Evolutionary conservation across 2,329 filamentous ascomycete genomes (phyloP), one percentile per base, ranked within the genome.

Genomic region (Aspergillus ochraceus): DNA sequence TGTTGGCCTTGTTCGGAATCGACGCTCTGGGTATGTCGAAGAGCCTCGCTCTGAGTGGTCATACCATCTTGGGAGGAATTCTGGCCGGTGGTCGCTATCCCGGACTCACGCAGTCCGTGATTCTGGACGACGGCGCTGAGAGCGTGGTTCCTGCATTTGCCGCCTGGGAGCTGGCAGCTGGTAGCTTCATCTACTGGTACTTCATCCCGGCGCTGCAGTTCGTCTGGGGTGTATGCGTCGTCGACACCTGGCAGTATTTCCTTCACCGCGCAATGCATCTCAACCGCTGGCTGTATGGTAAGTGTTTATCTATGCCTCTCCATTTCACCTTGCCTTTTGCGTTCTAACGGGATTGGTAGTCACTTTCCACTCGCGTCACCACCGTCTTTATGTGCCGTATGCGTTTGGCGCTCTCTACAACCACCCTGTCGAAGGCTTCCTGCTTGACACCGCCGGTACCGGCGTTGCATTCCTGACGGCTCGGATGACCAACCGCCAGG

Each of bases 221-320:
- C 72, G 79, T 85, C 59, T 71, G 90, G 53, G 95, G 88, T 24
- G 84, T 94, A 61, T 79, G 86, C 64, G 82, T 96, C 65, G 85
- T 98, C 67, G 95, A 99, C 78, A 95, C 92, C 49, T 99, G 95
- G 95, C 94, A 99, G 75, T 99, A 99, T 80, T 97, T 97, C 79
- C 84, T 94, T 70, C 95, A 99, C 78, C 91, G 95, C 45, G 86
- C 90, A 59, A 99, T 99, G 95, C 95, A 99, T 79, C 84, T 95
- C 81, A 97, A 98, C 81, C 93, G 91, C 77, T 98, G 91, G 90
- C 84, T 99, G 68, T 98, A 98, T 82, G 90, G 91, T 95, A 83
- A 77, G 90, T 85, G 6, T 14, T 26, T 9, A 30, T 32, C 19
- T 9, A 30, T 32, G 2, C 14, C 20, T 11, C 11, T 10, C 17